These are phyloP conservation scores for Cornus suecica DNA, from an alignment of 148 eudicot genomes.

Conservation along the genomic window DNA sequence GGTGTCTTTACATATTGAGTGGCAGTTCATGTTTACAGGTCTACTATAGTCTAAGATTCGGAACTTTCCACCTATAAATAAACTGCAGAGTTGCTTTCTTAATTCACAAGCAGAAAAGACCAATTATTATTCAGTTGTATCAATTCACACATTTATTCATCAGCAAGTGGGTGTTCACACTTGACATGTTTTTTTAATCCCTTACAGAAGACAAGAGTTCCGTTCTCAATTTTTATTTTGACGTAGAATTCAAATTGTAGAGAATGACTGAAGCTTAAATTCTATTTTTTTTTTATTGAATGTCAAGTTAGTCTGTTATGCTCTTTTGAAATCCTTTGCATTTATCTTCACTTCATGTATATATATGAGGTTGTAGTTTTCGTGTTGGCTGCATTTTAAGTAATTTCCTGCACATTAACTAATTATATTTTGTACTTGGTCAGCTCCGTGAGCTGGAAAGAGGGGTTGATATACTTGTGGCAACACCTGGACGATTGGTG, in stretches of 20 bases:
- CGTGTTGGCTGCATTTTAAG: background rate
- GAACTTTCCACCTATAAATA: no score
- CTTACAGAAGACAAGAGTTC: background rate
- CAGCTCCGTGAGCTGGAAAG: slow-evolving; percentile 56
- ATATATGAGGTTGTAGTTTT: background rate
- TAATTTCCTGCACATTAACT: background rate
- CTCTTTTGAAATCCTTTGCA: no score
- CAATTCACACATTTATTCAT: background rate
- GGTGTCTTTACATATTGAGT: no score
- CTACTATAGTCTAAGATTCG: no score
- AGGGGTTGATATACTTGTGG: slow-evolving; percentile 60
- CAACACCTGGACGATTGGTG: slow-evolving; percentile 59
- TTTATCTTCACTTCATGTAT: background rate
- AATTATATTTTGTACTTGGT: slow-evolving; percentile 9
- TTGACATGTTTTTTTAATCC: background rate
- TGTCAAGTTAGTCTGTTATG: no score
- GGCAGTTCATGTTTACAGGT: no score
- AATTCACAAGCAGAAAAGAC: no score
- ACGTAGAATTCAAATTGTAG: background rate
- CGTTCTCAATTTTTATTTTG: background rate
- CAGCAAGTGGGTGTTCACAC: background rate
- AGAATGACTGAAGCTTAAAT: background rate
- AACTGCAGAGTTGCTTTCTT: no score
- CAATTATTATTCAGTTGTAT: no score
- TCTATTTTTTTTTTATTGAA: background rate